Percentiles rank a stretch among this genome's conserved stretches.
Conservation (phyloP, 495 filamentous ascomycete species). For the Oleoguttula mirabilis region DNA sequence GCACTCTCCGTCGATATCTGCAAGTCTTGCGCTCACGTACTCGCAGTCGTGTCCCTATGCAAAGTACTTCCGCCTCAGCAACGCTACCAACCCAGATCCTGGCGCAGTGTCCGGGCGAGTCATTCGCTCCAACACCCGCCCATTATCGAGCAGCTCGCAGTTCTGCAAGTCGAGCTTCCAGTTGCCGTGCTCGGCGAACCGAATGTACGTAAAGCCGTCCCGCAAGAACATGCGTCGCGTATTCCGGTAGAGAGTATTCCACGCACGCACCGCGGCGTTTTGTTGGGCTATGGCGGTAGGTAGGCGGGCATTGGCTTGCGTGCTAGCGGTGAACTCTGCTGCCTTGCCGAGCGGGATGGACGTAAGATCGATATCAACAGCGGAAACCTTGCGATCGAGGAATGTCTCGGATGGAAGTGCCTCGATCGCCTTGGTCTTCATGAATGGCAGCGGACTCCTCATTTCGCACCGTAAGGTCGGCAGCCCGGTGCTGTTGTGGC, state of each 20-base stretch:
- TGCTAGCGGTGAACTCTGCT: background rate
- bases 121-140: background rate
- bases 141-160: slow-evolving; percentile 7
- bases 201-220: slow-evolving; percentile 10
- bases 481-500: background rate
- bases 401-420: background rate
- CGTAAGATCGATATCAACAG: background rate
- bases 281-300: background rate
- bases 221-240: slow-evolving; percentile 9
- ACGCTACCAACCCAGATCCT: background rate
- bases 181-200: background rate
- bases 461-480: background rate
- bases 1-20: too few species aligned
- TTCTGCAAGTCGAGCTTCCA: slow-evolving; percentile 17
- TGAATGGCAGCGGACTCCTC: slow-evolving; percentile 2
- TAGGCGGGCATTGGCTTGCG: background rate
- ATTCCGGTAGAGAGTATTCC: background rate
- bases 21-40: too few species aligned
- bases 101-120: background rate
- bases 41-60: too few species aligned
- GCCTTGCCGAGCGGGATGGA: background rate
- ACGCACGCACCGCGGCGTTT: background rate
- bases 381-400: slow-evolving; percentile 4
- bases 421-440: background rate
- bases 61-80: background rate